Conservation (phyloP, 129 eudicot genomes). For the Artemisia tridentata region DNA sequence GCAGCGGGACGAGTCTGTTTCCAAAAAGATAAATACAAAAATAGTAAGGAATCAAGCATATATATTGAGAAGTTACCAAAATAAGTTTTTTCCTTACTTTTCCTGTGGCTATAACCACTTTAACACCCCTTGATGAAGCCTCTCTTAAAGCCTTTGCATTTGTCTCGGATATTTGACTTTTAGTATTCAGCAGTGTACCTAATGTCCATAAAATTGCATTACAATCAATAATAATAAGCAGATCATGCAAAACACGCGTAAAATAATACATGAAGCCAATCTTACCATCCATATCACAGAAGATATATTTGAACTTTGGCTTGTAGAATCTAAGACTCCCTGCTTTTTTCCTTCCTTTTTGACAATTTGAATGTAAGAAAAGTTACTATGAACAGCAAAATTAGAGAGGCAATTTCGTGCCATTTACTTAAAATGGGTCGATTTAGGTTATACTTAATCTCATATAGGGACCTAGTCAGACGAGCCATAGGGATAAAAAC, state of each 20-base stretch:
- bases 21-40: conserved; percentile 9
- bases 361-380: conserved; percentile 48
- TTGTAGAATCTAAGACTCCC: conserved; percentile 84
- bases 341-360: conserved; percentile 89
- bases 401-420: background rate
- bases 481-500: too few species aligned
- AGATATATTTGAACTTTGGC: conserved; percentile 82
- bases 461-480: too few species aligned
- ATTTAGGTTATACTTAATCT: too few species aligned
- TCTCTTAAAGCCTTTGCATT: conserved; percentile 80
- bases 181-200: conserved; percentile 94
- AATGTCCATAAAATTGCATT: conserved; percentile 20
- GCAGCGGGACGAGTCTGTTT: conserved; percentile 85
- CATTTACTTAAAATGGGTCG: background rate
- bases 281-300: conserved; percentile 99
- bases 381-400: conserved; percentile 17
- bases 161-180: conserved; percentile 64
- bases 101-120: conserved; percentile 93
- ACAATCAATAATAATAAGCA: conserved; percentile 3
- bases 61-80: conserved; percentile 3
- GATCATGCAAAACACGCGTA: background rate
- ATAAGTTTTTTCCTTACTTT: conserved; percentile 51
- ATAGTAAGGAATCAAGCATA: background rate
- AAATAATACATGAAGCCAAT: background rate
- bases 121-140: conserved; percentile 81